These are phyloP conservation scores for Graphilbum sp. DNA, from an alignment of 2,329 filamentous ascomycete genomes.

Conservation along the genomic window DNA sequence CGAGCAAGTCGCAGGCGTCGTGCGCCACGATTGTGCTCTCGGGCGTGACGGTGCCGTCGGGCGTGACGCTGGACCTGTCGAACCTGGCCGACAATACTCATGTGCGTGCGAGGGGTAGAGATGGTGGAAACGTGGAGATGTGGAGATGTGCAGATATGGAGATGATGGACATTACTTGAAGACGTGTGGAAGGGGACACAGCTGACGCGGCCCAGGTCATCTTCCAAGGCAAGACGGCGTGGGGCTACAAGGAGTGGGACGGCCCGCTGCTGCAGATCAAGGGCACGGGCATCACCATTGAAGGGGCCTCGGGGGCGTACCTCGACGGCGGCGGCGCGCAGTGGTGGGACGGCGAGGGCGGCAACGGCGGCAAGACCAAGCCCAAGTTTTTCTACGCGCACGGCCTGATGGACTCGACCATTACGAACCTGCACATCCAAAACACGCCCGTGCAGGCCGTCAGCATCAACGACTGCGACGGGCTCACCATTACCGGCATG, in stretches of 20 bases:
- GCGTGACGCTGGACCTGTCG: constrained; percentile 41
- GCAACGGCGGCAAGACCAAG: constrained; percentile 44
- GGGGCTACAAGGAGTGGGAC: constrained; percentile 7
- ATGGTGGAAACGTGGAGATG: no score
- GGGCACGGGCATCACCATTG: constrained; percentile 5
- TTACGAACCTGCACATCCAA: constrained; percentile 23
- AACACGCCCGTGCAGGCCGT: constrained; percentile 27
- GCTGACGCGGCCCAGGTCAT: constrained; percentile 22
- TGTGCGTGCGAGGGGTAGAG: no score
- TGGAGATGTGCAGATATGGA: no score
- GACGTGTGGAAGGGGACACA: no score
- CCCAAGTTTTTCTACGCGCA: constrained; percentile 40
- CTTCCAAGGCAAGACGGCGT: constrained; percentile 19
- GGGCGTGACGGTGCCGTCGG: constrained; percentile 39
- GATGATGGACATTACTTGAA: no score
- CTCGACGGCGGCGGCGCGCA: constrained; percentile 5
- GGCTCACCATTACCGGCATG: constrained; percentile 18
- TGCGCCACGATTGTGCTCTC: constrained; percentile 38
- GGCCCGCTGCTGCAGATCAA: constrained; percentile 6
- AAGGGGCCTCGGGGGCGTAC: constrained; percentile 12
- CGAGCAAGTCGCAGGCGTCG: constrained; percentile 12
- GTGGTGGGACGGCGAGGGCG: constrained; percentile 41
- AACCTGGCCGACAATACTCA: constrained; percentile 31
- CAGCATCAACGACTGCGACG: constrained; percentile 20
- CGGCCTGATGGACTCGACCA: constrained; percentile 30